Evolutionary conservation across 2,329 filamentous ascomycete genomes (phyloP).

Genomic region (Dothidotthia symphoricarpi): DNA sequence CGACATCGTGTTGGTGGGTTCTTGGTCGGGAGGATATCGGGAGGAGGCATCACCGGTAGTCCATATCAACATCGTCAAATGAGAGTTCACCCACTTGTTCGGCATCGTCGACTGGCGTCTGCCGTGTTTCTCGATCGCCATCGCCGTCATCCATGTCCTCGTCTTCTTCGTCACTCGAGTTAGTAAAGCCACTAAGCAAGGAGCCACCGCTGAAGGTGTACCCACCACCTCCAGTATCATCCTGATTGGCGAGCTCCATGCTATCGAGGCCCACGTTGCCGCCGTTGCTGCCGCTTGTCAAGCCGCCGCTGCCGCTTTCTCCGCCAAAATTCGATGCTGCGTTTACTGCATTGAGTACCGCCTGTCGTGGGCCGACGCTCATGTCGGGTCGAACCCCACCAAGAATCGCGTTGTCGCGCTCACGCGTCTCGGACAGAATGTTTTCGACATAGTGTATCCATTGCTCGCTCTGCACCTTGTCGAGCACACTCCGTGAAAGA

Average conservation of each 20-base stretch:
- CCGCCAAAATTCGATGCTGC: conserved; percentile 57
- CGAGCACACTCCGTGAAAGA: conserved; percentile 77
- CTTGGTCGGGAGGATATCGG: conserved; percentile 10
- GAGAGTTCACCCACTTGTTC: conserved; percentile 67
- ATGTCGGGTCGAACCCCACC: conserved; percentile 92
- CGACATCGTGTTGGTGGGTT: conserved; percentile 29
- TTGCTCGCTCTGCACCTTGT: conserved; percentile 82
- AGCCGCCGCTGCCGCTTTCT: conserved; percentile 62
- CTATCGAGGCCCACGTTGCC: conserved; percentile 53
- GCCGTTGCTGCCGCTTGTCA: conserved; percentile 69
- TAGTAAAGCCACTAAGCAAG: conserved; percentile 85
- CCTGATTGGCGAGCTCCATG: conserved; percentile 64
- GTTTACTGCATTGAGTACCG: conserved; percentile 61
- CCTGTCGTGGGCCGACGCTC: conserved; percentile 73
- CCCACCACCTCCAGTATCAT: conserved; percentile 68
- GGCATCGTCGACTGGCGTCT: conserved; percentile 51
- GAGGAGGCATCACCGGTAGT: conserved; percentile 51
- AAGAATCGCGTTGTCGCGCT: conserved; percentile 96
- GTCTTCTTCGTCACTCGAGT: conserved; percentile 93
- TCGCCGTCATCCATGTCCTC: conserved; percentile 88
- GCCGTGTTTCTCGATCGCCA: conserved; percentile 57
- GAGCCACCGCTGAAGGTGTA: conserved; percentile 73
- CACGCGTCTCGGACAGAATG: conserved; percentile 85
- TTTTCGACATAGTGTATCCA: conserved; percentile 97
- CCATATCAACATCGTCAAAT: conserved; percentile 62